These are phyloP conservation scores for Penicillium sp. DNA, from an alignment of 2,329 filamentous ascomycete genomes.

Conservation along the genomic window DNA sequence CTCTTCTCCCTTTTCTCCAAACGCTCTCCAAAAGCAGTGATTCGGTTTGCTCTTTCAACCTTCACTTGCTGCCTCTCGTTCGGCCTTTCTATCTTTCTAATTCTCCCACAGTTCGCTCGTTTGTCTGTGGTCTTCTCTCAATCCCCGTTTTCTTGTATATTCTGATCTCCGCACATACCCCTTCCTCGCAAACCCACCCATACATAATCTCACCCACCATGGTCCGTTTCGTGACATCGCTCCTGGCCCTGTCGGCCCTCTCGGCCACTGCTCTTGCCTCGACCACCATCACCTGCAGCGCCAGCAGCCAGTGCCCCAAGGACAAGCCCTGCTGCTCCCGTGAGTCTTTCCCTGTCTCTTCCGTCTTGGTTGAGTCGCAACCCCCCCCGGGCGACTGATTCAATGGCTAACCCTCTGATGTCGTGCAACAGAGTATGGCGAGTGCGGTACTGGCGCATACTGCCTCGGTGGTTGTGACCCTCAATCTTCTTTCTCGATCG, in stretches of 20 bases:
- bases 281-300: conserved; percentile 39
- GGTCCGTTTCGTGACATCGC: conserved; percentile 38
- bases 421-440: conserved; percentile 71
- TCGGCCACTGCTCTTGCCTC: conserved; percentile 37
- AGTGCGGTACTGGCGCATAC: conserved; percentile 91
- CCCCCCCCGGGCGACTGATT: background rate
- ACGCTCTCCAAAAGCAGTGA: conserved; percentile 3
- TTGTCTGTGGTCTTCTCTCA: conserved; percentile 20
- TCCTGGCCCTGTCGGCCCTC: conserved; percentile 42
- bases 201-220: conserved; percentile 31
- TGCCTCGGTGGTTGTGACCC: conserved; percentile 96
- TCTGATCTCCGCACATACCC: conserved; percentile 19
- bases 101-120: conserved; percentile 22
- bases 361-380: background rate
- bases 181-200: background rate
- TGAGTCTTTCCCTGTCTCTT: conserved; percentile 52
- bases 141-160: conserved; percentile 24
- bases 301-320: conserved; percentile 66
- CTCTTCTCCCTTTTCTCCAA: background rate
- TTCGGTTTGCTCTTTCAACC: background rate
- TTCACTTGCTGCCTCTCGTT: conserved; percentile 14
- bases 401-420: conserved; percentile 10
- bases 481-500: conserved; percentile 75
- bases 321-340: conserved; percentile 77
- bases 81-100: conserved; percentile 1